Percentiles rank a stretch among this genome's conserved stretches.
phyloP scores from a whole-genome alignment of 768 basidiomycete genomes.

The Obba rivulosa region DNA sequence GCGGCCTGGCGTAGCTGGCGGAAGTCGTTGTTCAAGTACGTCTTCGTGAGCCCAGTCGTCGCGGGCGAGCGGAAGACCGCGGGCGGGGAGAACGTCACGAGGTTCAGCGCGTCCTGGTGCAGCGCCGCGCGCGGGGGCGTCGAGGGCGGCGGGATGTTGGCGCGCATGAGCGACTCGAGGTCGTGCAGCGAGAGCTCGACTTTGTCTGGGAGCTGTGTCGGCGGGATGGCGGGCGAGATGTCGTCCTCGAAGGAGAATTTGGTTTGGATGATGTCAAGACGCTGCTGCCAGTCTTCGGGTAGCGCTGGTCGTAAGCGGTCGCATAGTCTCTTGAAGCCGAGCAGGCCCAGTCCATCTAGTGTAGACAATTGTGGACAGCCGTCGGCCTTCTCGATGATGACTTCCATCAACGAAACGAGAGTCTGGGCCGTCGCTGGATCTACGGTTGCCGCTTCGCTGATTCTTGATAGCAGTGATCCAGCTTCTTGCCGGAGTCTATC shows the following conservation, averaged over 20 bases:
- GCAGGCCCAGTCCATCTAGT: conserved; percentile 43
- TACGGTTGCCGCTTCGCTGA: background rate
- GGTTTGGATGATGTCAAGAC: conserved; percentile 28
- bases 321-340: conserved; percentile 43
- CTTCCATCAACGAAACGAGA: conserved; percentile 41
- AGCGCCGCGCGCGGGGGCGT: conserved; percentile 49
- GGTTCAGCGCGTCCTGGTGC: conserved; percentile 54
- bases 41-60: conserved; percentile 77
- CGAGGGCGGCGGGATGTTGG: conserved; percentile 34
- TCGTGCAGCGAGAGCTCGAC: conserved; percentile 33
- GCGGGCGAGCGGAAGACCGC: conserved; percentile 67
- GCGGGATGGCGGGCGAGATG: conserved; percentile 1
- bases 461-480: background rate
- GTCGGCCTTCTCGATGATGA: conserved; percentile 22
- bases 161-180: conserved; percentile 44
- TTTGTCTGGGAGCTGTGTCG: conserved; percentile 32
- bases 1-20: conserved; percentile 65
- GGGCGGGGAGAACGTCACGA: conserved; percentile 65
- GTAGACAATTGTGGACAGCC: conserved; percentile 27
- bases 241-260: conserved; percentile 21
- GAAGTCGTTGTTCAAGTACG: conserved; percentile 77
- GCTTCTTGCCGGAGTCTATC: background rate
- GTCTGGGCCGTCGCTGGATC: background rate
- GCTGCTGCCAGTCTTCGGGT: conserved; percentile 21
- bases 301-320: conserved; percentile 30